Evolutionary conservation across 192 early-diverging fungal genomes (phyloP), one percentile per base, ranked within the genome.

Genomic region (Coemansia umbellata): DNA sequence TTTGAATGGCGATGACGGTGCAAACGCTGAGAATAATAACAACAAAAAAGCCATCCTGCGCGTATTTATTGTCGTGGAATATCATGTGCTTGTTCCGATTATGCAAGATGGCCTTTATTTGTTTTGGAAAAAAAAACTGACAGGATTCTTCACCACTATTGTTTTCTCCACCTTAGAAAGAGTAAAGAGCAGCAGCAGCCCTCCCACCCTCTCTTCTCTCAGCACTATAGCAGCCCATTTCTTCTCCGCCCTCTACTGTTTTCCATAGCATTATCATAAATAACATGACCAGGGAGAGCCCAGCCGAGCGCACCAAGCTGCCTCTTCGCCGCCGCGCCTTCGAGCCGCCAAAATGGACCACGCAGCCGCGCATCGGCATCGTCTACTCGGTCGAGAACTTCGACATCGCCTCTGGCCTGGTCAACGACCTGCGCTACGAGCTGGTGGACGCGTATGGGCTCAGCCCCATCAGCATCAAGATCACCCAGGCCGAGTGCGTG

Each of bases 401-500:
- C 65, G 31, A 39, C 8, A 28, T 52, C 14, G 40, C 60, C 32
- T 55, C 58, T 41, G 47, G 47, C 0, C 65, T 74, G 15, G 60
- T 74, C 27, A 74, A 74, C 53, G 64, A 67, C 15, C 49, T 74
- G 32, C 59, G 71, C 4, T 74, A 74, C 53, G 71, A 74, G 53
- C 48, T 74, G 1, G 56, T 43, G 5, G 55, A 67, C 30, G 32
- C 44, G 21, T 67, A 63, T 53, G 18, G 55, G 30, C 47, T 67
- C 43, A 60, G 49, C 26, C 65, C 60, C 4, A 31, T 74, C 47
- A 63, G 59, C 56, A 53, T 74, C 40, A 63, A 60, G 9, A 19
- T 58, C 14, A 68, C 56, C 5, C 71, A 74, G 47, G 18, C 55
- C 23, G 64, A 74, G 33, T 53, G 56, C 52, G 51, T 74, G n/a